phyloP scores from a whole-genome alignment of 2,329 filamentous ascomycete species.

The Myriosclerotinia scirpicola region DNA sequence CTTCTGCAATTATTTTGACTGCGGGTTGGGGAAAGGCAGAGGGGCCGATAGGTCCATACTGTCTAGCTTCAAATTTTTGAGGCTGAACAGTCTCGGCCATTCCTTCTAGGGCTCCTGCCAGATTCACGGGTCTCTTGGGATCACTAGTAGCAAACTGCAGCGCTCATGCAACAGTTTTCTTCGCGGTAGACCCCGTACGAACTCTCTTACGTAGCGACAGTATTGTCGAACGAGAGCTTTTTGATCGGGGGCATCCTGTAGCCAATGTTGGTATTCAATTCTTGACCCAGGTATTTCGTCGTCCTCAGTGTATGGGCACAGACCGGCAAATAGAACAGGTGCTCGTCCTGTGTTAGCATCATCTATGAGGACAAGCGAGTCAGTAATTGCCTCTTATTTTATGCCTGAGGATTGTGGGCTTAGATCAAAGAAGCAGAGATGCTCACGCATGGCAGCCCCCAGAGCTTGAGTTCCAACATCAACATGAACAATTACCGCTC shows the following conservation, averaged over 20 bases:
- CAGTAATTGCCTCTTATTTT: too few relatives aligned
- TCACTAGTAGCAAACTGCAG: slow-evolving; percentile 17
- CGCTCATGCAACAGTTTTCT: slow-evolving; percentile 10
- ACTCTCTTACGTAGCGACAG: slow-evolving; percentile 15
- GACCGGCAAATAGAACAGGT: slow-evolving; percentile 10
- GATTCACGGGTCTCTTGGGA: slow-evolving; percentile 1
- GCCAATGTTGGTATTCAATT: slow-evolving; percentile 15
- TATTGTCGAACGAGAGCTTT: slow-evolving; percentile 15
- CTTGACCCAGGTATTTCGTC: not conserved
- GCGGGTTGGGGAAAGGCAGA: not conserved
- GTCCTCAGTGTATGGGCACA: slow-evolving; percentile 9
- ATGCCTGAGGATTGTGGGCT: too few relatives aligned
- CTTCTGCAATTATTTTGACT: slow-evolving; percentile 2
- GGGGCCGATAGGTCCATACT: slow-evolving; percentile 12
- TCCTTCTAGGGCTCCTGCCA: slow-evolving; percentile 7
- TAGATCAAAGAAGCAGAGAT: too few relatives aligned
- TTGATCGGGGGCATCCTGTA: slow-evolving; percentile 11
- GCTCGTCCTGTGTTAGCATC: slow-evolving; percentile 18
- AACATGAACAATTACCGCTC: slow-evolving; percentile 68
- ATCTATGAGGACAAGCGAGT: too few relatives aligned
- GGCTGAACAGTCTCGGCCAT: slow-evolving; percentile 5
- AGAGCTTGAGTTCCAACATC: slow-evolving; percentile 73
- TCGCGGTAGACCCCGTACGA: slow-evolving; percentile 3
- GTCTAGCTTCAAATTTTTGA: not conserved
- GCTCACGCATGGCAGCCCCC: slow-evolving; percentile 54